Evolutionary conservation across 108 stramenopile genomes (phyloP).

Genomic region (Discostella stelligeroides): DNA sequence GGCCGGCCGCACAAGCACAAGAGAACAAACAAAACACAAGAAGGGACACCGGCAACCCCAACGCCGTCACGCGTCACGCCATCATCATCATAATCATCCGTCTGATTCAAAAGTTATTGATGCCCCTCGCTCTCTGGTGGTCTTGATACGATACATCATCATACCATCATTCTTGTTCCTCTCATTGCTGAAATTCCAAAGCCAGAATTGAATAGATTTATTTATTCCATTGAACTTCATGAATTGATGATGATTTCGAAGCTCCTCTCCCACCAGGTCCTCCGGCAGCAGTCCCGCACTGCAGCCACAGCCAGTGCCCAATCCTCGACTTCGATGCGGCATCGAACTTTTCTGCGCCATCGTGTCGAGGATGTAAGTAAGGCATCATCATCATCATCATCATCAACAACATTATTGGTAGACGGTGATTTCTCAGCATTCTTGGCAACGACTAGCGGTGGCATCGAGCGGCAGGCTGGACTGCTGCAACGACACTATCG

Average conservation of each 20-base stretch:
- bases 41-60: no score
- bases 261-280: not conserved
- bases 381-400: not conserved
- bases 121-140: no score
- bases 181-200: not conserved
- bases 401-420: not conserved
- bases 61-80: no score
- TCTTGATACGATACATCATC: not conserved
- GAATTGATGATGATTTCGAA: not conserved
- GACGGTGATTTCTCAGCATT: no score
- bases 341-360: not conserved
- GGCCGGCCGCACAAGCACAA: no score
- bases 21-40: no score
- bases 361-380: not conserved
- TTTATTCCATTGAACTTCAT: no score
- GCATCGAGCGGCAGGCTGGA: no score
- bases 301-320: not conserved
- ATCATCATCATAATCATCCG: no score
- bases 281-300: conserved; percentile 11
- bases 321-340: not conserved
- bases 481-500: not conserved
- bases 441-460: no score
- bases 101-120: no score
- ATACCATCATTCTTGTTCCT: not conserved
- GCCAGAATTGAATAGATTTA: no score